Conservation (phyloP, 768 basidiomycete species). For the Podaxis pistillaris region DNA sequence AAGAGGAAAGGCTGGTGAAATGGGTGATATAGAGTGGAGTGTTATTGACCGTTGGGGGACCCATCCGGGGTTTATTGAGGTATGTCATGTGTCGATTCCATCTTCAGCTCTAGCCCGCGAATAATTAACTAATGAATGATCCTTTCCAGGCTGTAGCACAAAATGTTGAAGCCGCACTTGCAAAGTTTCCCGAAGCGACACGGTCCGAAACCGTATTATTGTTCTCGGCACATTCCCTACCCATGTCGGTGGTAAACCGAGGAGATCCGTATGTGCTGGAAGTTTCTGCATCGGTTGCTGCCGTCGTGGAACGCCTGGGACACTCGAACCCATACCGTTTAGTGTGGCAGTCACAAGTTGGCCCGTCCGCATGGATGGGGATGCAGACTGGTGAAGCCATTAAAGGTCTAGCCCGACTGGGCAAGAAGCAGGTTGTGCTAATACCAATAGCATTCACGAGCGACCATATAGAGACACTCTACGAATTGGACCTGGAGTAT, state of each 20-base stretch:
- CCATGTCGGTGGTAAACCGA: conserved; percentile 97
- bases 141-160: conserved; percentile 78
- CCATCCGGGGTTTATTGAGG: conserved; percentile 92
- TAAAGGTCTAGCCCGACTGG: conserved; percentile 79
- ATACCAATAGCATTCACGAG: conserved; percentile 98
- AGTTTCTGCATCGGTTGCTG: conserved; percentile 90
- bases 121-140: conserved; percentile 15
- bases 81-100: conserved; percentile 32
- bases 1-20: conserved; percentile 56
- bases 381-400: conserved; percentile 92
- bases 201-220: conserved; percentile 79
- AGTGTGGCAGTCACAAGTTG: conserved; percentile 98
- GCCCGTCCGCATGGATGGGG: conserved; percentile 97
- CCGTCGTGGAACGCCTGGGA: conserved; percentile 86
- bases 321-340: conserved; percentile 86
- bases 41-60: conserved; percentile 99
- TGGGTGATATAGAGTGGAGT: conserved; percentile 84
- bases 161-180: conserved; percentile 80
- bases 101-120: conserved; percentile 1
- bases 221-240: conserved; percentile 97
- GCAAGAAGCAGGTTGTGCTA: conserved; percentile 74
- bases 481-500: conserved; percentile 95
- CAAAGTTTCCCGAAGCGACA: conserved; percentile 69
- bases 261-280: conserved; percentile 97
- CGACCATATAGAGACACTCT: conserved; percentile 98